These are phyloP conservation scores for Millerozyma acaciae DNA, from an alignment of 805 yeast genomes.

Conservation along the genomic window DNA sequence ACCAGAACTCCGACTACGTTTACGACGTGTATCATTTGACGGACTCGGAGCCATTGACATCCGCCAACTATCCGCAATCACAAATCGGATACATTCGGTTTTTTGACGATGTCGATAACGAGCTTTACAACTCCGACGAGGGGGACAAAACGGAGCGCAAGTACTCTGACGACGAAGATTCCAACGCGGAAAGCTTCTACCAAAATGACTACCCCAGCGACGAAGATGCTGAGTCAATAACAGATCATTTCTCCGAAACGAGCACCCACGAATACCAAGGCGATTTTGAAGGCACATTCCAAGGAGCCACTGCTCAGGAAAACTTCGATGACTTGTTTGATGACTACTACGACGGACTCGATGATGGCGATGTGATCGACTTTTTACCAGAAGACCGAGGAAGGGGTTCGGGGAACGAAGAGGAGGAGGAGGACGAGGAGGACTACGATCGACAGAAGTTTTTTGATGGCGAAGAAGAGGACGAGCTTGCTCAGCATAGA, in stretches of 20 bases:
- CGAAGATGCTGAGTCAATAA: constrained; percentile 55
- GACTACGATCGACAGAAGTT: constrained; percentile 46
- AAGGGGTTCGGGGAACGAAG: constrained; percentile 5
- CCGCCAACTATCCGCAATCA: constrained; percentile 47
- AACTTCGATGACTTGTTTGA: constrained; percentile 4
- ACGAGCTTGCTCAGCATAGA: constrained; percentile 59
- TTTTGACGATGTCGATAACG: constrained; percentile 53
- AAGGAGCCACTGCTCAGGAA: not conserved
- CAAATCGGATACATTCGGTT: constrained; percentile 52
- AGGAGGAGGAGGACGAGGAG: constrained; percentile 10
- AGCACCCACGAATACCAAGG: not conserved
- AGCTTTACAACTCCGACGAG: constrained; percentile 35
- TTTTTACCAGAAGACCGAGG: constrained; percentile 6
- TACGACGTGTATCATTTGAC: constrained; percentile 71
- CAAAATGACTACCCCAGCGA: constrained; percentile 94
- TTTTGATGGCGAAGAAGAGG: constrained; percentile 53
- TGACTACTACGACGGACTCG: constrained; percentile 1
- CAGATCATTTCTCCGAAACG: constrained; percentile 10
- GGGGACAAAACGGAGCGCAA: constrained; percentile 19
- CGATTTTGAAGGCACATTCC: not conserved
- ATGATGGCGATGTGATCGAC: constrained; percentile 1
- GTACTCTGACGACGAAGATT: constrained; percentile 72
- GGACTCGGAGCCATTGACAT: constrained; percentile 29
- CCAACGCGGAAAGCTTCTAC: constrained; percentile 89
- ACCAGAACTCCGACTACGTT: constrained; percentile 61